Conservation (phyloP, 208 protist species). For the Vickermania ingenoplastis region DNA sequence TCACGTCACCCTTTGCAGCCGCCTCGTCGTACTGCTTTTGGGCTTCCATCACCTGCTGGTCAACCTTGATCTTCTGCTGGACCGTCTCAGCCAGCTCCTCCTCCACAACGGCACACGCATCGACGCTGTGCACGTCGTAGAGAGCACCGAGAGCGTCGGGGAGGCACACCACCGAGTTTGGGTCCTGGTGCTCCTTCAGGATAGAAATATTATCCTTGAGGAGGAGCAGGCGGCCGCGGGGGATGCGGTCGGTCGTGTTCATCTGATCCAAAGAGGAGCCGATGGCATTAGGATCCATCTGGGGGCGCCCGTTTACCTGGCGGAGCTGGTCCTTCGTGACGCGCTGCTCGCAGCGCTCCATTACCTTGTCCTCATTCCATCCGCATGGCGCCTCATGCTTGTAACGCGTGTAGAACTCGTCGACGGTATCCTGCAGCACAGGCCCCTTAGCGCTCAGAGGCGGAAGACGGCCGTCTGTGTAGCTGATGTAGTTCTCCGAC, state of each 20-base stretch:
- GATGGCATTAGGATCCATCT: constrained; percentile 33
- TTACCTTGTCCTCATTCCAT: constrained; percentile 55
- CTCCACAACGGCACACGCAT: constrained; percentile 39
- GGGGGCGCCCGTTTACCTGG: constrained; percentile 26
- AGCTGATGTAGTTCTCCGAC: constrained; percentile 59
- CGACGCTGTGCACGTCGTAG: constrained; percentile 65
- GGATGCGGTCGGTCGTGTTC: constrained; percentile 25
- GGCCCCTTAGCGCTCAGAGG: constrained; percentile 30
- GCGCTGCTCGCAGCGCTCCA: constrained; percentile 53
- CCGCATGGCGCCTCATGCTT: constrained; percentile 51
- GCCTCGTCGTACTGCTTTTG: constrained; percentile 36
- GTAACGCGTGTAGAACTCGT: constrained; percentile 41
- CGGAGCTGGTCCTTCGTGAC: constrained; percentile 32
- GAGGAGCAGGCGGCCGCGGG: constrained; percentile 49
- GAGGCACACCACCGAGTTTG: constrained; percentile 26
- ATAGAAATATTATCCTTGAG: constrained; percentile 45
- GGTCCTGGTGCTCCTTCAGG: constrained; percentile 36
- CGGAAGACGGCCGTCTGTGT: constrained; percentile 55
- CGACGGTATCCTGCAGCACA: constrained; percentile 15
- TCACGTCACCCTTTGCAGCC: constrained; percentile 36
- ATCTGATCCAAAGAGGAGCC: constrained; percentile 32
- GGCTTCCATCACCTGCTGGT: constrained; percentile 31
- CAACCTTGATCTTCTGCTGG: constrained; percentile 18
- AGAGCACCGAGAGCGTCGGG: constrained; percentile 40
- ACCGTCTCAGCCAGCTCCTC: constrained; percentile 64